Conservation (phyloP, 75 land plant genomes). For the Adiantum capillusveneris region DNA sequence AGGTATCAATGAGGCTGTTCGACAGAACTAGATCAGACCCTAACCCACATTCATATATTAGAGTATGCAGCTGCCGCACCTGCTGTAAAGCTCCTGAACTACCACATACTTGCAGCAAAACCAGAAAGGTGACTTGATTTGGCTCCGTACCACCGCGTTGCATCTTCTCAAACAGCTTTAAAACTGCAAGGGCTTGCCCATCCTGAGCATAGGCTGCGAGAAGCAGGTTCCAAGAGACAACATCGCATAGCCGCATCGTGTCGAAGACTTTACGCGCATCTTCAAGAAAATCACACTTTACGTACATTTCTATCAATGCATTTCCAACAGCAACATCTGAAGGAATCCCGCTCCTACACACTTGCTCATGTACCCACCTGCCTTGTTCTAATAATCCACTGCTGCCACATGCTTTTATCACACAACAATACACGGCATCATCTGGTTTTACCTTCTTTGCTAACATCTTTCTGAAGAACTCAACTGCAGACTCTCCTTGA, state of each 20-base stretch:
- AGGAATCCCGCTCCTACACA: constrained; percentile 5
- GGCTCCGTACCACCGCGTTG: constrained; percentile 21
- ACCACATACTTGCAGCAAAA: constrained; percentile 40
- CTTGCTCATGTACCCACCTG: constrained; percentile 11
- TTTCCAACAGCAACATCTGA: constrained; percentile 16
- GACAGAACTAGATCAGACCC: constrained; percentile 28
- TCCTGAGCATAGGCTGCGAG: constrained; percentile 4
- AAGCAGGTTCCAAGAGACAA: constrained; percentile 10
- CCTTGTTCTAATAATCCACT: constrained; percentile 14
- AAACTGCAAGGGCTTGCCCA: constrained; percentile 5
- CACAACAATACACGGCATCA: constrained; percentile 5
- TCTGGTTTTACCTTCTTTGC: constrained; percentile 9
- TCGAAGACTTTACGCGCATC: constrained; percentile 8
- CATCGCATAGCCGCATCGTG: background rate
- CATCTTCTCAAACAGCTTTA: constrained; percentile 24
- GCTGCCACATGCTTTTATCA: constrained; percentile 16
- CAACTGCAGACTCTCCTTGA: constrained; percentile 37
- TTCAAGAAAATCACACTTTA: constrained; percentile 1
- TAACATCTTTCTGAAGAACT: constrained; percentile 36
- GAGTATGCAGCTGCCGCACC: constrained; percentile 28
- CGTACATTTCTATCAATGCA: constrained; percentile 3
- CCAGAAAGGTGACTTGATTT: constrained; percentile 25
- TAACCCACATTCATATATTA: constrained; percentile 20
- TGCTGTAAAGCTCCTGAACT: constrained; percentile 16
- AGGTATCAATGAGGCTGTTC: constrained; percentile 31